A percentile compares a stretch with the other conserved stretches of the same genome.
These are phyloP conservation scores for Phytophthora constricta DNA, from an alignment of 352 stramenopile species.

Conservation along the genomic window DNA sequence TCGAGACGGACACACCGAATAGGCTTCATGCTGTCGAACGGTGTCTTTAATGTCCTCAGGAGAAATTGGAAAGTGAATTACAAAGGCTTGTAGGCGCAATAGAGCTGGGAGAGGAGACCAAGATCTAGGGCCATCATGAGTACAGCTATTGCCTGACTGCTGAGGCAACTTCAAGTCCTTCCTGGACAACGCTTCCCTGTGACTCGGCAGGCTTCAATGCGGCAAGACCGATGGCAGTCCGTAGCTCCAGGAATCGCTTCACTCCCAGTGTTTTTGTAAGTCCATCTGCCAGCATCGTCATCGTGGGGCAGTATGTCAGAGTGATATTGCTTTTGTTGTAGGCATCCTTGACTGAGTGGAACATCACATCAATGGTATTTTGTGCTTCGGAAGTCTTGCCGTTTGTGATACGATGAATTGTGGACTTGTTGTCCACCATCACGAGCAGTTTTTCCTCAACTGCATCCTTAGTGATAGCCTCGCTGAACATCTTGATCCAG, in stretches of 20 bases:
- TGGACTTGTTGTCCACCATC: background rate
- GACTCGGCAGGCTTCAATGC: background rate
- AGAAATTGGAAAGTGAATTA: too few relatives aligned
- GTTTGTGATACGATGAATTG: background rate
- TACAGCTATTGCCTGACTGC: too few relatives aligned
- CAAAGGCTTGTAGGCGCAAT: too few relatives aligned
- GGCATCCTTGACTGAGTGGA: background rate
- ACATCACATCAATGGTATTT: background rate
- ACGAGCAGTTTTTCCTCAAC: background rate
- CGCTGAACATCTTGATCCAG: background rate
- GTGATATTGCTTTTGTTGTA: background rate
- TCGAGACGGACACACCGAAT: background rate
- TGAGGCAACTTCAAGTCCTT: too few relatives aligned
- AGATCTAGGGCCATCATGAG: too few relatives aligned
- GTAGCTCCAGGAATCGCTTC: background rate
- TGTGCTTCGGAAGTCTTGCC: background rate
- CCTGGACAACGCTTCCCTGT: background rate
- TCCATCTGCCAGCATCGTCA: background rate
- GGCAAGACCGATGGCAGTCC: background rate
- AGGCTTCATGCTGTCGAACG: slow-evolving; percentile 5
- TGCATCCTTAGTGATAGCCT: background rate
- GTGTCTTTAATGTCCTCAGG: too few relatives aligned
- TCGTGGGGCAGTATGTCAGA: background rate
- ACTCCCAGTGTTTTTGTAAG: background rate
- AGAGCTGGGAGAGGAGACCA: too few relatives aligned